These are phyloP conservation scores for Dactylellina sp. DNA, from an alignment of 2,329 filamentous ascomycete genomes.

Conservation along the genomic window DNA sequence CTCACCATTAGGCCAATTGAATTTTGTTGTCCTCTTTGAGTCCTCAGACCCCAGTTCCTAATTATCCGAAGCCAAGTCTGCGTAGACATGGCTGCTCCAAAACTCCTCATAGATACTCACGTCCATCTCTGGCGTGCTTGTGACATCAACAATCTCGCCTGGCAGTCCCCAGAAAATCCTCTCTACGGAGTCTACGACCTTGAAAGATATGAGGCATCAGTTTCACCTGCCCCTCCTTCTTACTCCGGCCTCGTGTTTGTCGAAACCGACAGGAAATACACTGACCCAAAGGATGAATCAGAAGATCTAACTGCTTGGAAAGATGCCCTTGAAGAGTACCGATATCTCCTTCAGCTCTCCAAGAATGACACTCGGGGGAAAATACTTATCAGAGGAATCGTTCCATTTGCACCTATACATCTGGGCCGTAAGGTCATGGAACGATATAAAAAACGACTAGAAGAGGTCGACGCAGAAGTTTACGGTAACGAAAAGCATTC, in stretches of 20 bases:
- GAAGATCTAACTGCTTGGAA: constrained; percentile 40
- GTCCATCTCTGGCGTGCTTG: constrained; percentile 84
- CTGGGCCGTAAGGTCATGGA: constrained; percentile 72
- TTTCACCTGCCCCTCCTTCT: constrained; percentile 63
- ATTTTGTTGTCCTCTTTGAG: neutral
- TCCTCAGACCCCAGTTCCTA: neutral
- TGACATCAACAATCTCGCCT: constrained; percentile 75
- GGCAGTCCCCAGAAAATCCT: constrained; percentile 73
- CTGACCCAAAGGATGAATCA: constrained; percentile 65
- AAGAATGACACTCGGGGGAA: constrained; percentile 66
- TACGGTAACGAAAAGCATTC: constrained; percentile 70
- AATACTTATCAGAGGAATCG: constrained; percentile 72
- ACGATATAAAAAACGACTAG: constrained; percentile 73
- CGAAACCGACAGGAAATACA: constrained; percentile 80
- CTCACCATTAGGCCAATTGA: neutral
- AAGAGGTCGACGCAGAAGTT: constrained; percentile 71
- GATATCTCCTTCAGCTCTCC: constrained; percentile 69
- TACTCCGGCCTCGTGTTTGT: constrained; percentile 82
- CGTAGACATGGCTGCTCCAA: constrained; percentile 13
- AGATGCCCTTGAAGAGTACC: constrained; percentile 69
- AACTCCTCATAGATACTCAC: constrained; percentile 84
- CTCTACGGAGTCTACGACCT: constrained; percentile 75
- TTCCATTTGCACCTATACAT: constrained; percentile 88
- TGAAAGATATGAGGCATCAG: constrained; percentile 71
- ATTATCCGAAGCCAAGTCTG: neutral